These are phyloP conservation scores for Xylogone sp. DNA, from an alignment of 2,329 filamentous ascomycete species.

Conservation along the genomic window DNA sequence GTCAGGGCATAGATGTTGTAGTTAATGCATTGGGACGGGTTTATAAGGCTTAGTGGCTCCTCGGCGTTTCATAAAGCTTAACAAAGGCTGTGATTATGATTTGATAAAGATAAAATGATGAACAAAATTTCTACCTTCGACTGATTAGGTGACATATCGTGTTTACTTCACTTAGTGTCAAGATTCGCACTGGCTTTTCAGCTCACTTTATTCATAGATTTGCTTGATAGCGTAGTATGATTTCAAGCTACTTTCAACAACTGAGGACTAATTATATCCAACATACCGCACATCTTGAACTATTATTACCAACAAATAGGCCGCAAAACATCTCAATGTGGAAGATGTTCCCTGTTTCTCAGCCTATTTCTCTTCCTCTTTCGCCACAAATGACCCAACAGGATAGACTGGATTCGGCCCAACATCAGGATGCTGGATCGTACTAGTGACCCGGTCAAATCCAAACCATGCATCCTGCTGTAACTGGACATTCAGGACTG, in stretches of 20 bases:
- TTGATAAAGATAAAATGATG: neutral
- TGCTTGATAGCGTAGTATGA: no score
- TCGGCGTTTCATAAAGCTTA: slow-evolving; percentile 29
- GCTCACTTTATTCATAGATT: no score
- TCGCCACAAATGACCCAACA: slow-evolving; percentile 3
- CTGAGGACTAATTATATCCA: no score
- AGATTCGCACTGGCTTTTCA: neutral
- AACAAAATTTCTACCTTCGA: neutral
- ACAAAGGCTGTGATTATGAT: slow-evolving; percentile 21
- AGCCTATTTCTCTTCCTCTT: neutral
- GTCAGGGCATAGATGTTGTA: slow-evolving; percentile 50
- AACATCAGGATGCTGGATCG: slow-evolving; percentile 1
- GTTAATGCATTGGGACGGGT: slow-evolving; percentile 29
- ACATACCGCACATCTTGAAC: no score
- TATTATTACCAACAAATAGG: no score
- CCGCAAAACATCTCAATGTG: no score
- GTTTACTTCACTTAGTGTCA: neutral
- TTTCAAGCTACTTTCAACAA: no score
- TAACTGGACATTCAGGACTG: slow-evolving; percentile 2
- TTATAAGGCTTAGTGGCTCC: slow-evolving; percentile 22
- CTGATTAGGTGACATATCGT: neutral
- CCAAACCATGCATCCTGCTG: slow-evolving; percentile 11
- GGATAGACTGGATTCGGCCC: slow-evolving; percentile 11
- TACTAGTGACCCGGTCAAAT: slow-evolving; percentile 5
- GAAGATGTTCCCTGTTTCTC: no score